Evolutionary conservation across 352 stramenopile species (phyloP).

Genomic region (Sclerospora graminicola): DNA sequence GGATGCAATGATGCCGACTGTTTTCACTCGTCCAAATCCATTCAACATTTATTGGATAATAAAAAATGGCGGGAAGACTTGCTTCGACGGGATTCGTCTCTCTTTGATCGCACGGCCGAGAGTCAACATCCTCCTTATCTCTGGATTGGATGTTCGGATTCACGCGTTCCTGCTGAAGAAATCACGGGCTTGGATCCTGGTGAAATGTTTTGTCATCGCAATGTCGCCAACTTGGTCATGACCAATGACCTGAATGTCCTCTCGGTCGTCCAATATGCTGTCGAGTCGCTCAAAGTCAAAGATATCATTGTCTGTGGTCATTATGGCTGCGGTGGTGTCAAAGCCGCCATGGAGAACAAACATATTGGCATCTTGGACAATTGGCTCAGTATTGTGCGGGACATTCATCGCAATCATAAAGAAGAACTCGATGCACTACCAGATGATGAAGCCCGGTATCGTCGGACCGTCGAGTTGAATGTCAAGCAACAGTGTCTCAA

Average conservation of each 20-base stretch:
- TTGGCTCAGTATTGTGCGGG: constrained; percentile 86
- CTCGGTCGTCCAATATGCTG: constrained; percentile 59
- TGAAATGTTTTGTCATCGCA: constrained; percentile 87
- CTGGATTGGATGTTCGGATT: constrained; percentile 86
- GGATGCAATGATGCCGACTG: constrained; percentile 7
- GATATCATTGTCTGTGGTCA: constrained; percentile 89
- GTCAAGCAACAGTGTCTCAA: constrained; percentile 82
- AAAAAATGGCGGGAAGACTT: constrained; percentile 65
- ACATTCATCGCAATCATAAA: constrained; percentile 32
- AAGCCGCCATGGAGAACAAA: constrained; percentile 75
- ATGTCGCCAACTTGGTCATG: constrained; percentile 73
- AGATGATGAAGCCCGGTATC: constrained; percentile 22
- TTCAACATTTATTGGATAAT: constrained; percentile 57
- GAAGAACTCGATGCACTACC: constrained; percentile 19
- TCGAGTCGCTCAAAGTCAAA: constrained; percentile 84
- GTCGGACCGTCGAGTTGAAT: constrained; percentile 71
- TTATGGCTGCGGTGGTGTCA: constrained; percentile 87
- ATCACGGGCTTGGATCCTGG: constrained; percentile 74
- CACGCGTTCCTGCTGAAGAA: constrained; percentile 75
- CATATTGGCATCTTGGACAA: constrained; percentile 80
- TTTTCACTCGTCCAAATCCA: constrained; percentile 25
- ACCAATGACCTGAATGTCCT: constrained; percentile 63
- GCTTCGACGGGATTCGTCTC: constrained; percentile 37
- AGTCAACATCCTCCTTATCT: constrained; percentile 79
- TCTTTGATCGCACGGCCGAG: constrained; percentile 53